Base-by-base conservation (phyloP, 2,329 filamentous ascomycete species). In the Aspergillus glaucus region DNA sequence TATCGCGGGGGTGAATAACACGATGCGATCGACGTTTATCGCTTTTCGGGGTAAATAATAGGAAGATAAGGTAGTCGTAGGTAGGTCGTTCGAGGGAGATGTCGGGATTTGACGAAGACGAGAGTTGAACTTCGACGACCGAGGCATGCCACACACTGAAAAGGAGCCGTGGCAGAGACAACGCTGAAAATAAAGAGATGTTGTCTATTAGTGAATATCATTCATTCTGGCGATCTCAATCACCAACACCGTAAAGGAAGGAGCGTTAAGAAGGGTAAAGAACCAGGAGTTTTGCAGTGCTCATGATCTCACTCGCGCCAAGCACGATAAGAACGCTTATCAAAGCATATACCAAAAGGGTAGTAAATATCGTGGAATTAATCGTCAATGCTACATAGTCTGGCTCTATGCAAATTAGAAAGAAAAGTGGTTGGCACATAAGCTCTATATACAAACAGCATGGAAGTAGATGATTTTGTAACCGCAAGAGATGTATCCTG, bases 361-460 rank as follows among this genome's bases (percentile, higher is more conserved):
- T 56, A 46, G 43, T 54, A 53, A 54, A 56, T 60, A 62, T 62
- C 57, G 51, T 60, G 45, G 49, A 57, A 62, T 60, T 62, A 60
- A 51, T 46, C 60, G 54, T 58, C 55, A 52, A 59, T 61, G 55
- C 55, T 61, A 60, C 57, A 62, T 61, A 52, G 53, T 50, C 56
- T 55, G 50, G 41, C 43, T 42, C 47, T 32, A 34, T 40, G 14
- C 28, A 21, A 32, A 56, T 53, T 55, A 47, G 54, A 50, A 48
- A 21, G 5, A 22, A 42, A 49, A 55, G 52, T 52, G 55, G 39
- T 47, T 48, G 45, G 46, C 50, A 51, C 52, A 51, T 46, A 50
- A 58, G 50, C 57, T 67, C 62, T 68, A 68, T 67, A 66, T 67
- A 63, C 63, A 67, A 63, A 56, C 51, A 55, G 49, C 43, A 44